Evolutionary conservation across 208 protist genomes (phyloP), one percentile per base, ranked within the genome.

Genomic region (Strigomonas culicis): DNA sequence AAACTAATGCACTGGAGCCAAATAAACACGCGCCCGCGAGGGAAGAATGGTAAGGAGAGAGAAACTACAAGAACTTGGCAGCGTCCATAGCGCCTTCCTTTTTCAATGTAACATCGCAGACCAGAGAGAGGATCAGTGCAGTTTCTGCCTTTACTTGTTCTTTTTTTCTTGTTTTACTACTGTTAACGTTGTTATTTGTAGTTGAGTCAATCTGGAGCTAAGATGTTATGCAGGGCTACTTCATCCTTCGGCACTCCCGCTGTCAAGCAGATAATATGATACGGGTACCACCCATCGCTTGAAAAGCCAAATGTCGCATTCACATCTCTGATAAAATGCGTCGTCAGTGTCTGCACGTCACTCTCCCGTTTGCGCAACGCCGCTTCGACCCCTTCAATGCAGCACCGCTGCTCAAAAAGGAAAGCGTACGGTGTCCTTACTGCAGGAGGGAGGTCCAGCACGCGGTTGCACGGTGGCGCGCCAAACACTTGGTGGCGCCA

Each of bases 181-280:
- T 19, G 8, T 44, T 15, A 15, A 4, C 7, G 7, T 4, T 10
- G 10, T 39, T 39, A 39, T 39, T 39, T 10, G 10, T 39, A 39
- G 7, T 51, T 21, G 7, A 25, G 17, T 7, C 17, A 15, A 3
- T 27, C 21, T 4, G 3, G 21, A 8, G n/a, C 21, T 21, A 53
- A 28, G 3, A 31, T 53, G 49, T 21, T 53, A 8, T 53, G 24
- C 21, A 31, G 7, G 28, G n/a, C 68, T 10, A 80, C 68, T 15
- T 66, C 51, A 7, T 88, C 81, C 52, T 88, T 88, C 27, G 81
- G 81, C 1, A 83, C 70, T 4, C 66, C 69, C 0, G 81, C 81
- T 0, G 77, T 88, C 27, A 79, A 31, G 52, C 84, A 75, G 0
- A 88, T 59, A 11, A 81, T 63, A n/a, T 68, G 31, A 53, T 68